phyloP scores from a whole-genome alignment of 164 flowering plant genomes.

The Magnolia changhungtana region DNA sequence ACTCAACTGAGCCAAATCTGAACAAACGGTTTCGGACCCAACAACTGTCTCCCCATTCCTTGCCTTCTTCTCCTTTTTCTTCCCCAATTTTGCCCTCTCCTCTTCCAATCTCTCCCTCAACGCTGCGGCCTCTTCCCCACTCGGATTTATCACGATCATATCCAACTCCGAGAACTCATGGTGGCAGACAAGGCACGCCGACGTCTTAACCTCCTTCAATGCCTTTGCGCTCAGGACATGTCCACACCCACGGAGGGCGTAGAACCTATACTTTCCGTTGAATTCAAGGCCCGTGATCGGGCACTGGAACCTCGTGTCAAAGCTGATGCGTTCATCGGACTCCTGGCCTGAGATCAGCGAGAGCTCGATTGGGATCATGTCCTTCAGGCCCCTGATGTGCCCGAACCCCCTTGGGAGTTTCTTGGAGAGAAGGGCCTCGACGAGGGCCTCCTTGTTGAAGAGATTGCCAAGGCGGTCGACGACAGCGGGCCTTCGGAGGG shows the following conservation, averaged over 20 bases:
- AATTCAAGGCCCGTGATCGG: conserved; percentile 80
- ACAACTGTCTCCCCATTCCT: conserved; percentile 31
- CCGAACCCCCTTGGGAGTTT: conserved; percentile 68
- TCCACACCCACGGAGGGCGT: conserved; percentile 69
- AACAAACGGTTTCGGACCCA: conserved; percentile 8
- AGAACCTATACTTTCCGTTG: conserved; percentile 83
- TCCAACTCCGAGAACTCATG: conserved; percentile 57
- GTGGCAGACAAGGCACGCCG: conserved; percentile 76
- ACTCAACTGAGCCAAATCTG: conserved; percentile 24
- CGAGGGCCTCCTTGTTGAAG: conserved; percentile 82
- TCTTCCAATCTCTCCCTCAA: conserved; percentile 70
- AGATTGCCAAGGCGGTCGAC: conserved; percentile 71
- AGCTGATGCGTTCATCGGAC: conserved; percentile 15
- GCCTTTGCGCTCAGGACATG: conserved; percentile 97
- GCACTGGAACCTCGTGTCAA: conserved; percentile 63
- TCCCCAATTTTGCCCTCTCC: conserved; percentile 54
- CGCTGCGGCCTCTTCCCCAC: conserved; percentile 65
- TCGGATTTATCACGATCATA: conserved; percentile 83
- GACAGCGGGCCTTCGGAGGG: conserved; percentile 73
- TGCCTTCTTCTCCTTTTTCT: conserved; percentile 56
- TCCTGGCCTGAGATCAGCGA: conserved; percentile 42
- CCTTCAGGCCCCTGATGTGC: conserved; percentile 82
- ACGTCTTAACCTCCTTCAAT: conserved; percentile 78
- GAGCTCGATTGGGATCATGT: conserved; percentile 63
- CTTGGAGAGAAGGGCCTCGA: conserved; percentile 70